Evolutionary conservation across 108 stramenopile genomes (phyloP).

Genomic region (Fragilaria radians): DNA sequence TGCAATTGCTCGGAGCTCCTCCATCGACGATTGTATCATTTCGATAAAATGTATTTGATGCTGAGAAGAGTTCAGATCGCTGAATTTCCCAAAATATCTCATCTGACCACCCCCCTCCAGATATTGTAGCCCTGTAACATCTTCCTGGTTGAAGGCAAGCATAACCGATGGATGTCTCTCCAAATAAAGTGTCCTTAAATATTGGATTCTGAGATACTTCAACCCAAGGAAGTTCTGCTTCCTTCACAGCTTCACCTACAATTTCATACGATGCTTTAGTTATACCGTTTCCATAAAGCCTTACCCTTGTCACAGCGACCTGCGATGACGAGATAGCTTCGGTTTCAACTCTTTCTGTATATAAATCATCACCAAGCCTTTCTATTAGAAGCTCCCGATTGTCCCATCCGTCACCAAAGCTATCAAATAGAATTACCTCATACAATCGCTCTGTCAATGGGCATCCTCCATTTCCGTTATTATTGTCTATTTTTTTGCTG

Average conservation of each 20-base stretch:
- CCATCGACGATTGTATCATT: constrained; percentile 15
- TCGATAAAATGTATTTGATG: background rate
- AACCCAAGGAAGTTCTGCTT: constrained; percentile 5
- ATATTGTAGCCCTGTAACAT: constrained; percentile 20
- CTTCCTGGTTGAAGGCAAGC: constrained; percentile 23
- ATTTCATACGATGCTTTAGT: constrained; percentile 2
- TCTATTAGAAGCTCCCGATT: constrained; percentile 8
- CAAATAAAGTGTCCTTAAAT: constrained; percentile 21
- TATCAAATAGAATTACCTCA: constrained; percentile 29
- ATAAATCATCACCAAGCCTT: constrained; percentile 11
- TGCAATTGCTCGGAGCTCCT: constrained; percentile 22
- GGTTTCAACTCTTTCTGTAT: background rate
- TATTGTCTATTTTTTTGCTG: background rate
- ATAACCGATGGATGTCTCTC: constrained; percentile 8
- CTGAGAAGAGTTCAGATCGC: background rate
- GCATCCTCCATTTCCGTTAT: constrained; percentile 22
- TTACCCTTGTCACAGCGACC: background rate
- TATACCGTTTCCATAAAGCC: background rate
- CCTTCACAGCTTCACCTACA: background rate
- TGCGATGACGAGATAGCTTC: background rate
- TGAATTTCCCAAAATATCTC: constrained; percentile 35
- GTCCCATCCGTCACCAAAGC: constrained; percentile 35
- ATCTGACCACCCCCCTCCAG: constrained; percentile 19
- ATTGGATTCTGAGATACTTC: constrained; percentile 2
- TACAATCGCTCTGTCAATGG: constrained; percentile 8